A percentile compares a stretch with the other conserved stretches of the same genome.
Evolutionary conservation across 495 filamentous ascomycete genomes (phyloP).

Genomic region (Melanomma pulvis-pyrius): DNA sequence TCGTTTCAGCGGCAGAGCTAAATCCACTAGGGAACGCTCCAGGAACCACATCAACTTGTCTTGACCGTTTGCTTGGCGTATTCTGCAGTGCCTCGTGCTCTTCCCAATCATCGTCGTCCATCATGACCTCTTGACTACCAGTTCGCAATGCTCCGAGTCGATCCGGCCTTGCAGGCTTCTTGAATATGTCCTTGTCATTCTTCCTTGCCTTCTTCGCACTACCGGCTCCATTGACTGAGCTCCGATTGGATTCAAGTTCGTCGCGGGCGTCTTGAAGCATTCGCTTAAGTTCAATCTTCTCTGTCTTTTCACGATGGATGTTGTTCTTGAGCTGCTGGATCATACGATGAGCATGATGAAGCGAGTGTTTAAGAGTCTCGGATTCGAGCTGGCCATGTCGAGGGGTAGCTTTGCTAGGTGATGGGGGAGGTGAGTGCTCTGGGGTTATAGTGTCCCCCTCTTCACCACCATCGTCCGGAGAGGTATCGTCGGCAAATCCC

Average conservation of each 20-base stretch:
- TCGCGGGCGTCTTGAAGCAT: constrained; percentile 96
- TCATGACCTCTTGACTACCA: constrained; percentile 72
- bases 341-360: constrained; percentile 93
- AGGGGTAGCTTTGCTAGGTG: constrained; percentile 86
- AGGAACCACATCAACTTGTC: constrained; percentile 32
- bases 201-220: constrained; percentile 67
- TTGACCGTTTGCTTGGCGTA: constrained; percentile 52
- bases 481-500: constrained; percentile 54
- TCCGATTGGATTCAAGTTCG: constrained; percentile 79
- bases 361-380: constrained; percentile 89
- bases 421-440: constrained; percentile 86
- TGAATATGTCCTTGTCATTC: constrained; percentile 66
- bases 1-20: constrained; percentile 40
- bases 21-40: constrained; percentile 48
- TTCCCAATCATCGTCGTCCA: constrained; percentile 87
- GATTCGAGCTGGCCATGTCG: constrained; percentile 87
- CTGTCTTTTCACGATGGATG: constrained; percentile 95
- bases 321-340: constrained; percentile 93
- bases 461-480: constrained; percentile 65
- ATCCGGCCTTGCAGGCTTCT: constrained; percentile 73
- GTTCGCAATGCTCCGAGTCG: constrained; percentile 77
- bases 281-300: constrained; percentile 92
- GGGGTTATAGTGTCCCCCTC: constrained; percentile 72
- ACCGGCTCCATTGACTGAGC: constrained; percentile 53
- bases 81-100: constrained; percentile 61